Conservation (phyloP, 805 yeast species). For the Schizosaccharomyces lindneri region DNA sequence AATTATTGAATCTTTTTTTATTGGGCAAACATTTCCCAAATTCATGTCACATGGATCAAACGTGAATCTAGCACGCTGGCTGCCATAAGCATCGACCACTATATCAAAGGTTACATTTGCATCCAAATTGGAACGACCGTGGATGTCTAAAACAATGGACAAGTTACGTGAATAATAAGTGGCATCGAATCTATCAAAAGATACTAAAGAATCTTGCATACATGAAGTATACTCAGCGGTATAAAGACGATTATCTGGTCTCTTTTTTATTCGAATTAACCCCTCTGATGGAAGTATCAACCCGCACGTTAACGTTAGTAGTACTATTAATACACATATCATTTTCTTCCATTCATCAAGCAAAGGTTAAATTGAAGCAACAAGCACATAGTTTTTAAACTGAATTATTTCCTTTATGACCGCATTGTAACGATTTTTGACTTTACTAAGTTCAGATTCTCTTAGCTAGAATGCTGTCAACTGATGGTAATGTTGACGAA, state of each 20-base stretch:
- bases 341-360: neutral
- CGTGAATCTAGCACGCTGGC: conserved; percentile 9
- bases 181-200: neutral
- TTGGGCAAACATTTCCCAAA: conserved; percentile 13
- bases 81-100: conserved; percentile 12
- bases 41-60: conserved; percentile 13
- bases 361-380: neutral
- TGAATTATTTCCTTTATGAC: neutral
- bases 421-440: neutral
- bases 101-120: neutral
- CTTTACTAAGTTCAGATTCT: too few species aligned
- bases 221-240: neutral
- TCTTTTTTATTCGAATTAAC: neutral
- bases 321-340: neutral
- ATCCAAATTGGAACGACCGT: neutral
- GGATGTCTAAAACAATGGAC: neutral
- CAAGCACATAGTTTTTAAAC: neutral
- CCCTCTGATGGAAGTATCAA: neutral
- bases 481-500: neutral
- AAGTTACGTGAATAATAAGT: neutral
- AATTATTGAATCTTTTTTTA: conserved; percentile 8
- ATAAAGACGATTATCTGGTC: neutral
- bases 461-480: neutral
- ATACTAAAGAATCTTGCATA: neutral
- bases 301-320: neutral